Conservation (phyloP, 2,329 filamentous ascomycete genomes). For the Zasmidium citrigriseum region DNA sequence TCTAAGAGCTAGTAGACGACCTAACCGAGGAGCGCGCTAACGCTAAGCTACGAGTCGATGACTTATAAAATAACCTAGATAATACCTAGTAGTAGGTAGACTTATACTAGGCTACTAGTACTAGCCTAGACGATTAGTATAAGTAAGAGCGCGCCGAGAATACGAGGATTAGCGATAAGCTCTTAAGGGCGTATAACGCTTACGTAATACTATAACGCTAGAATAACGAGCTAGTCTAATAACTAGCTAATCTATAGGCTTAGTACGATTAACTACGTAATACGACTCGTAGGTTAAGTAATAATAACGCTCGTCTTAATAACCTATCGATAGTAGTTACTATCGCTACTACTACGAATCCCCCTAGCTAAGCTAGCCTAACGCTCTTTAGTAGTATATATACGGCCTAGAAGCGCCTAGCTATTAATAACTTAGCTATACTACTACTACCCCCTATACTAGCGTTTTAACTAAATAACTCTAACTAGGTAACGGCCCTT, state of each 20-base stretch:
- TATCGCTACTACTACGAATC: neutral
- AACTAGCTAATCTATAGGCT: neutral
- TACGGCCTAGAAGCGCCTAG: neutral
- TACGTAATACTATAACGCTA: neutral
- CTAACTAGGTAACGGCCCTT: neutral
- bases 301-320: neutral
- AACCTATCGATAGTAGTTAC: neutral
- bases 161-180: neutral
- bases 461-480: neutral
- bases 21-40: neutral
- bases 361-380: too few species aligned
- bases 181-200: neutral
- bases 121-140: neutral
- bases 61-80: neutral
- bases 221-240: neutral
- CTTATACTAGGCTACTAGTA: neutral
- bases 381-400: too few species aligned
- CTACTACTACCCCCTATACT: neutral
- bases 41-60: neutral
- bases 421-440: neutral
- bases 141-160: neutral
- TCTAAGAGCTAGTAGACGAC: neutral
- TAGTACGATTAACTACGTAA: neutral
- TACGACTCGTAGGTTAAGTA: neutral
- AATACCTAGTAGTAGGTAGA: neutral